These are phyloP conservation scores for Annulohypoxylon nitens DNA, from an alignment of 495 filamentous ascomycete species.

Conservation along the genomic window DNA sequence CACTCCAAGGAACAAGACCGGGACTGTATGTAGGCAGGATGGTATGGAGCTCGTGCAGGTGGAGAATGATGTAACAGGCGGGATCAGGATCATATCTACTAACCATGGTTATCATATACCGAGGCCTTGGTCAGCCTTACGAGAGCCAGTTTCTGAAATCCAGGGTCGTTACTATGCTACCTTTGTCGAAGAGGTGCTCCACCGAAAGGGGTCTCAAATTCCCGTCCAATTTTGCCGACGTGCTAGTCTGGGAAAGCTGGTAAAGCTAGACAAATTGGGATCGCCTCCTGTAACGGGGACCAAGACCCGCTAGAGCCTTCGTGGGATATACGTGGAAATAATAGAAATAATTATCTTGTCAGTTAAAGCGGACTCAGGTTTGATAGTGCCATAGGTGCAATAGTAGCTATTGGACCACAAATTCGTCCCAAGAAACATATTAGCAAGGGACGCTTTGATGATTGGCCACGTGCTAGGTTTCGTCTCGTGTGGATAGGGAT, in stretches of 20 bases:
- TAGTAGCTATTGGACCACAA: constrained; percentile 11
- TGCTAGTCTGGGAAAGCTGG: constrained; percentile 7
- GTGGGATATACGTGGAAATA: constrained; percentile 13
- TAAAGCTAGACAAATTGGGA: constrained; percentile 28
- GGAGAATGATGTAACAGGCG: constrained; percentile 36
- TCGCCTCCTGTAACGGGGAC: constrained; percentile 19
- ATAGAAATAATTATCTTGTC: constrained; percentile 17
- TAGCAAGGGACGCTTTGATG: constrained; percentile 10
- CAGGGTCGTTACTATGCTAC: constrained; percentile 18
- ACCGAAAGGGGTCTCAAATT: constrained; percentile 19
- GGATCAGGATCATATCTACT: constrained; percentile 31
- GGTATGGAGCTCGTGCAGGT: constrained; percentile 31
- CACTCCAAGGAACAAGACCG: constrained; percentile 29
- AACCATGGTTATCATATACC: constrained; percentile 42
- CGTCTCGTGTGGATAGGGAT: neutral
- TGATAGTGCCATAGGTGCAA: neutral
- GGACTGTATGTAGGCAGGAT: constrained; percentile 31
- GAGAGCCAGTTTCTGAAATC: constrained; percentile 22
- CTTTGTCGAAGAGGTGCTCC: constrained; percentile 21
- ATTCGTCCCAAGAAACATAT: constrained; percentile 9
- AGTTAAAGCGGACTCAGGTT: constrained; percentile 19
- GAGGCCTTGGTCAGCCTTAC: constrained; percentile 47
- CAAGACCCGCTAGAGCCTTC: constrained; percentile 25
- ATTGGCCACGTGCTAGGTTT: constrained; percentile 29
- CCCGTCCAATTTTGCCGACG: constrained; percentile 40